Conservation (phyloP, 1,284 basidiomycete species). For the Pseudozyma pruni region DNA sequence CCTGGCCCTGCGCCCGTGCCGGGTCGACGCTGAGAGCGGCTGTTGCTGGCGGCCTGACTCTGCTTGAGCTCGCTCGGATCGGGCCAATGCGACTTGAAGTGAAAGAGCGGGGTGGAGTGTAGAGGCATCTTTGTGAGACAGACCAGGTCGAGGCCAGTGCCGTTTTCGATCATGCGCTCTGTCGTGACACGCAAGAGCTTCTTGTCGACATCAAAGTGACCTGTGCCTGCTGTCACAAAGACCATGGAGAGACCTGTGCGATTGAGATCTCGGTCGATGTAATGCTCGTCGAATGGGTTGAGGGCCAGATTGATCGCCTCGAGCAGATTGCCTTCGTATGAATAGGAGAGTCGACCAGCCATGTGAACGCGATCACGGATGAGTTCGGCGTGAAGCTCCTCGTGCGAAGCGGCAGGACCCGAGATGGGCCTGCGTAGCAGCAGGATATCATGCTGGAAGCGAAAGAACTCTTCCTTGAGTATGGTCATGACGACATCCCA, state of each 20-base stretch:
- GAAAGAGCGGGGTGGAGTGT: slow-evolving; percentile 76
- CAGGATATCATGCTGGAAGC: slow-evolving; percentile 67
- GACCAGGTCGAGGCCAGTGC: slow-evolving; percentile 88
- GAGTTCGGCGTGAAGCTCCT: slow-evolving; percentile 53
- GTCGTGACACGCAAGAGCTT: slow-evolving; percentile 89
- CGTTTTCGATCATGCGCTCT: slow-evolving; percentile 93
- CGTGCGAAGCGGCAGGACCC: slow-evolving; percentile 51
- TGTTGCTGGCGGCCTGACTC: slow-evolving; percentile 11
- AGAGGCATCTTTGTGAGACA: slow-evolving; percentile 91
- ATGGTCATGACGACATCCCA: slow-evolving; percentile 87
- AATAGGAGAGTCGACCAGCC: slow-evolving; percentile 79
- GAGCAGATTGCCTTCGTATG: slow-evolving; percentile 92
- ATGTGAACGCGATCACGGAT: slow-evolving; percentile 58
- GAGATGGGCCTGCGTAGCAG: slow-evolving; percentile 55
- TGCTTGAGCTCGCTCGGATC: slow-evolving; percentile 40
- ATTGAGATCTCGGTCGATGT: slow-evolving; percentile 92
- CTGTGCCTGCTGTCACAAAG: slow-evolving; percentile 91
- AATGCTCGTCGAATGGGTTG: slow-evolving; percentile 93
- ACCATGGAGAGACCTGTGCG: slow-evolving; percentile 88
- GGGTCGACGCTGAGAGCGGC: slow-evolving; percentile 16
- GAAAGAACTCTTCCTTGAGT: slow-evolving; percentile 77
- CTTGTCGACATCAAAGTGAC: slow-evolving; percentile 92
- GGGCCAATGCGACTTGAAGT: slow-evolving; percentile 57
- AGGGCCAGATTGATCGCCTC: slow-evolving; percentile 93
- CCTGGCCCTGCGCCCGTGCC: slow-evolving; percentile 32